Evolutionary conservation across 2,329 filamentous ascomycete species (phyloP), one percentile per base, ranked within the genome.

Genomic region (Beauveria sp.): DNA sequence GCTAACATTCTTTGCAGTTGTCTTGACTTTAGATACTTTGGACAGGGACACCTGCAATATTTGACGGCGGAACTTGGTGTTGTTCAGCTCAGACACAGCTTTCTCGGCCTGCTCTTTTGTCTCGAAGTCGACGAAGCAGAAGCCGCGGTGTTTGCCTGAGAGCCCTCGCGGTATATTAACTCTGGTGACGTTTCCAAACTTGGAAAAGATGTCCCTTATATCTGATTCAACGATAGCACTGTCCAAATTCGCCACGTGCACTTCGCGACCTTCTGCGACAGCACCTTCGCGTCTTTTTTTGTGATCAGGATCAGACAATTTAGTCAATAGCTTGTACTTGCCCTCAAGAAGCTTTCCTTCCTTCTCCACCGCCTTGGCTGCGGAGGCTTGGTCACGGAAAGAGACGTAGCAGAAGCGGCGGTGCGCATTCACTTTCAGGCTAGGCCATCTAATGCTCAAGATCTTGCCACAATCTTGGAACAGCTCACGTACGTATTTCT

Each of bases 361-460:
- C 54, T 96, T 82, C 63, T 84, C 77, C 0, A 87, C 88, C 1
- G 93, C 93, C 54, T 83, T 85, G 45, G 85, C 80, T 0, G 92
- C 90, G 58, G 84, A 83, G n/a, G 81, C 80, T 3, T 82, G 75
- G 38, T 86, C 85, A 53, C 86, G 82, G 72, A 97, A 97, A n/a
- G 96, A 91, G 7, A 97, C 82, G 73, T 99, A 99, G 77, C 93
- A 97, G 77, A 99, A 99, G 26, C 95, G 88, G 38, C 95, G 90
- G 67, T 90, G 88, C 1, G 88, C 88, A 69, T 97, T 93, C 73
- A 83, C 92, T 72, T 96, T 96, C 57, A 99, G 83, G 62, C 91
- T 96, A 2, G 95, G 95, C 76, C 95, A 95, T 24, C 95, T 88
- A 58, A 98, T 83, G 69, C 88, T 90, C 61, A 96, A 80, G 61